phyloP scores from a whole-genome alignment of 2,329 filamentous ascomycete species.

The Chrysoporthe deuterocubensis region DNA sequence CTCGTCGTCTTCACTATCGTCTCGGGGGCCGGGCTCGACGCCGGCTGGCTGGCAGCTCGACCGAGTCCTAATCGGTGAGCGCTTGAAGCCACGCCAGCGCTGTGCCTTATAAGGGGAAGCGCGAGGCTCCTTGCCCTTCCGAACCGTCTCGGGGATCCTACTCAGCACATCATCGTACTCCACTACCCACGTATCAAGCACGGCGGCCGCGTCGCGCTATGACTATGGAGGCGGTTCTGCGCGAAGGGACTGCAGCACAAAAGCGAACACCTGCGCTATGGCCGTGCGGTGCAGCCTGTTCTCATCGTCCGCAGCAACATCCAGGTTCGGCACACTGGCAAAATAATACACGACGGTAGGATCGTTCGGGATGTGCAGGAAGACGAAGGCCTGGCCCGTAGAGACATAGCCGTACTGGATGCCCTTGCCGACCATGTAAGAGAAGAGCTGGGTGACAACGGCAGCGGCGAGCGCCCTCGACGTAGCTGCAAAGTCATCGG shows the following conservation, averaged over 20 bases:
- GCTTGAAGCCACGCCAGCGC: not conserved
- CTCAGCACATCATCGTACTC: not conserved
- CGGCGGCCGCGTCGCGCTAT: not conserved
- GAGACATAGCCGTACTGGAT: not conserved
- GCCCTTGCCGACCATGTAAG: not conserved
- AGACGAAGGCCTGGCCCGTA: not conserved
- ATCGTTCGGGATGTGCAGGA: not conserved
- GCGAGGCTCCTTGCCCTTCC: not conserved
- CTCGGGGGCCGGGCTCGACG: not conserved
- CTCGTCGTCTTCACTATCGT: not conserved
- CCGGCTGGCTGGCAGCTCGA: not conserved
- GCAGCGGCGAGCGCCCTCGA: not conserved
- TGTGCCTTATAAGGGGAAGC: not conserved
- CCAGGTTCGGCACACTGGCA: not conserved
- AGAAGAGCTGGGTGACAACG: conserved; percentile 2
- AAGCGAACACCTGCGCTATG: not conserved
- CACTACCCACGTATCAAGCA: not conserved
- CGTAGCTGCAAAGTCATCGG: not conserved
- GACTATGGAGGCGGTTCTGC: not conserved
- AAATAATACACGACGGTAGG: not conserved
- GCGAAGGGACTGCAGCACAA: not conserved
- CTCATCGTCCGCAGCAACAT: not conserved
- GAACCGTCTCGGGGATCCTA: not conserved
- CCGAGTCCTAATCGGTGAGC: not conserved
- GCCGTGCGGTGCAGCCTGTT: not conserved